These are phyloP conservation scores for Nicotiana undulata DNA, from an alignment of 257 asterid species.

Conservation along the genomic window DNA sequence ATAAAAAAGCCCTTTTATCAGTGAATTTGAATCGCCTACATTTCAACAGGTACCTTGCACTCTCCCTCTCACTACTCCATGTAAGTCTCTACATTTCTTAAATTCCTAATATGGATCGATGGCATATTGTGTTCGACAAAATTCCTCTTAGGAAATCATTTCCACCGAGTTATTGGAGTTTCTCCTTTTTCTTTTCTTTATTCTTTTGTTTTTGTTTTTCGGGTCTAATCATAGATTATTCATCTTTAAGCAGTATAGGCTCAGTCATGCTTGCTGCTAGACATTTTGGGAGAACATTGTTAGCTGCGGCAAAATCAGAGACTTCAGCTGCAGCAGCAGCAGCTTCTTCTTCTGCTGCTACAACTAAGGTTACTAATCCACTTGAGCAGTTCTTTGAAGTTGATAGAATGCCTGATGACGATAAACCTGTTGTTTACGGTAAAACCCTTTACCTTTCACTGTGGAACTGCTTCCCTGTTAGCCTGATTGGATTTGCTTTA, in stretches of 20 bases:
- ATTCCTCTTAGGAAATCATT: not conserved
- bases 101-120: no score
- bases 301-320: constrained; percentile 61
- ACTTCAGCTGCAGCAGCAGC: constrained; percentile 42
- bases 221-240: not conserved
- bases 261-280: constrained; percentile 34
- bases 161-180: no score
- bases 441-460: not conserved
- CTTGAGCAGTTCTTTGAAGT: constrained; percentile 70
- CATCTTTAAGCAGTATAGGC: not conserved
- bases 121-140: no score
- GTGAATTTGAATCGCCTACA: no score
- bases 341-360: constrained; percentile 25
- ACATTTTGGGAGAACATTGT: constrained; percentile 58
- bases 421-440: constrained; percentile 65
- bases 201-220: no score
- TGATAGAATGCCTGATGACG: constrained; percentile 50
- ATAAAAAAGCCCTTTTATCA: no score
- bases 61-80: no score
- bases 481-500: not conserved
- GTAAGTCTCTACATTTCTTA: no score
- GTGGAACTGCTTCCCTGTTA: not conserved
- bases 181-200: no score
- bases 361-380: constrained; percentile 32
- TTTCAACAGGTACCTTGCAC: no score